phyloP scores from a whole-genome alignment of 352 stramenopile genomes.

The Phytophthora brassicae region DNA sequence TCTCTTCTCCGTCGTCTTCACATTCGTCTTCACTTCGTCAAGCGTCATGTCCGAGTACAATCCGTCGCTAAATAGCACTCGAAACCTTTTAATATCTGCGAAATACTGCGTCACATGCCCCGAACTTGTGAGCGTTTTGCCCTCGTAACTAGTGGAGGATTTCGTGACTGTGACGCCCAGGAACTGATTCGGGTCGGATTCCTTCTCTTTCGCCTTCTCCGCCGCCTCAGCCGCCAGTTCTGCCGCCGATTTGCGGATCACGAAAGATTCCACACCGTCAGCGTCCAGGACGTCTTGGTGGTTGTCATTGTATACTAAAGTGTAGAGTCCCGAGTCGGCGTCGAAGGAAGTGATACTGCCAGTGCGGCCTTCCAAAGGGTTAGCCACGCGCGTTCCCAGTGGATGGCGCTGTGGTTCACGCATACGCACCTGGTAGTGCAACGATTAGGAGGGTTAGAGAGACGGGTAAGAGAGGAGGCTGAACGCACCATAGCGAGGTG shows the following conservation, averaged over 20 bases:
- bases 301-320: constrained; percentile 55
- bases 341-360: constrained; percentile 54
- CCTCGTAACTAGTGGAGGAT: constrained; percentile 51
- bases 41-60: constrained; percentile 48
- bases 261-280: constrained; percentile 33
- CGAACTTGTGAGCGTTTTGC: constrained; percentile 33
- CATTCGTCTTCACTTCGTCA: constrained; percentile 34
- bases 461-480: neutral
- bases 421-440: constrained; percentile 34
- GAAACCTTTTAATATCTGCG: constrained; percentile 39
- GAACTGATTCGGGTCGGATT: constrained; percentile 46
- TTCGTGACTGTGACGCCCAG: constrained; percentile 43
- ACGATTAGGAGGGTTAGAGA: neutral
- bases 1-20: constrained; percentile 23
- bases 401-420: constrained; percentile 41
- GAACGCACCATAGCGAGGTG: neutral
- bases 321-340: constrained; percentile 42
- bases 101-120: constrained; percentile 59
- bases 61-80: constrained; percentile 47
- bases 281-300: constrained; percentile 40
- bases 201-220: neutral
- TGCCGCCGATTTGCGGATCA: constrained; percentile 33
- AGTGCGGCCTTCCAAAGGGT: constrained; percentile 61
- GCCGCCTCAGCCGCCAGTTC: constrained; percentile 4
- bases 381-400: constrained; percentile 55